Evolutionary conservation across 2,329 filamentous ascomycete genomes (phyloP), one percentile per base, ranked within the genome.

Genomic region (Colletotrichum chrysophilum): DNA sequence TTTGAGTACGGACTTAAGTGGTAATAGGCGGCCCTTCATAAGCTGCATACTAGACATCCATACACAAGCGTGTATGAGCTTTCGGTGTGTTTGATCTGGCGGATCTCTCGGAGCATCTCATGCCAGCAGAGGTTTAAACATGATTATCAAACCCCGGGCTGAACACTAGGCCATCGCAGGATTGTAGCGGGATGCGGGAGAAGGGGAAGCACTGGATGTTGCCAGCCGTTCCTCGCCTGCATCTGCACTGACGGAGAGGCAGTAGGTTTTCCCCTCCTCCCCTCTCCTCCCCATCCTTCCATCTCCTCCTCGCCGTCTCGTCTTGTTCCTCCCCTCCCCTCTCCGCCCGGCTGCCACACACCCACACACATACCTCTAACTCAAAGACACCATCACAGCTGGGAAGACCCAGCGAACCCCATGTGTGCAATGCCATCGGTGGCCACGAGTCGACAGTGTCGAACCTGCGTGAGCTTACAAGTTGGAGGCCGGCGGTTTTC

Each of bases 331-430:
- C 71, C 61, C 62, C 66, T 43, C 67, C 61, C 65, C 69, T 55
- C 67, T 61, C 65, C 69, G 34, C 70, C 70, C 64, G 26, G 30
- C 55, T 67, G n/a, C 73, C 62, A 75, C 62, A 64, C 73, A 48
- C 67, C 61, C 36, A 52, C 62, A 24, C 58, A 61, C 30, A 61
- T 32, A 64, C 34, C 18, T 38, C 60, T 52, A 62, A 71, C 61
- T 66, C 36, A 52, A 71, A 18, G 62, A 38, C 38, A 56, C 38
- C 38, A 56, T 48, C 38, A 64, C 21, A 16, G 55, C 73, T 13
- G 38, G 73, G 73, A 64, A 71, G 8, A 52, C 73, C 64, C 64
- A 56, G 73, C 30, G 12, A 62, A 32, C 38, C 60, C 30, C 30
- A 24, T 24, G 28, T 38, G 24, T 32, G 16, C 32, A 62, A 58